Percentiles rank a stretch among this genome's conserved stretches.
These are phyloP conservation scores for Fusarium lateritium DNA, from an alignment of 2,329 filamentous ascomycete genomes.

Conservation along the genomic window DNA sequence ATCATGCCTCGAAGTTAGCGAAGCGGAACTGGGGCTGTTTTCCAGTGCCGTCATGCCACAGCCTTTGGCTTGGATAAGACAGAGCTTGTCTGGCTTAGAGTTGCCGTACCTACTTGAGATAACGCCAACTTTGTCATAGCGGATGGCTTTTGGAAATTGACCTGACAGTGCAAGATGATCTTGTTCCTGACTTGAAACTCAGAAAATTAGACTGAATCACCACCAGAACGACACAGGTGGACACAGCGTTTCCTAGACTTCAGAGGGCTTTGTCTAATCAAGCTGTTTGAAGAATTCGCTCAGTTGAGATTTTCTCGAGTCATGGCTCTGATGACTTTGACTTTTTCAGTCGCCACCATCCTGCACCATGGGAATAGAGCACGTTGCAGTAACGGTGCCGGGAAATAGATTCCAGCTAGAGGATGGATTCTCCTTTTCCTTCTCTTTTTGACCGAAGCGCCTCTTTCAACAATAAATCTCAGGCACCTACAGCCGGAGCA, in stretches of 20 bases:
- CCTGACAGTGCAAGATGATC: background rate
- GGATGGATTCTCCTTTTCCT: constrained; percentile 17
- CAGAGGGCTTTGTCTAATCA: background rate
- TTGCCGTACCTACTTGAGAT: background rate
- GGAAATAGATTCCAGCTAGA: constrained; percentile 7
- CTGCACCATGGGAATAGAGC: constrained; percentile 8
- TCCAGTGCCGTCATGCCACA: constrained; percentile 5
- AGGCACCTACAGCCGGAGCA: constrained; percentile 17
- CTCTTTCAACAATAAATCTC: constrained; percentile 9
- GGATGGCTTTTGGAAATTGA: background rate
- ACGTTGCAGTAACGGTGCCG: constrained; percentile 7
- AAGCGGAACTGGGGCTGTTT: constrained; percentile 5
- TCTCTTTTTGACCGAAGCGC: constrained; percentile 18
- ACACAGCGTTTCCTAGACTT: background rate
- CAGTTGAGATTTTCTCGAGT: constrained; percentile 25
- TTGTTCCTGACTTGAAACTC: background rate
- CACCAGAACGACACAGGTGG: background rate
- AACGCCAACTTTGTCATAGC: background rate
- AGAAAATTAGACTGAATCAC: constrained; percentile 2
- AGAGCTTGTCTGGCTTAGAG: background rate
- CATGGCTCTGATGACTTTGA: constrained; percentile 25
- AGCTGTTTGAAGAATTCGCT: constrained; percentile 9
- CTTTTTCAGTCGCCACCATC: constrained; percentile 5
- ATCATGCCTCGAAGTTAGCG: constrained; percentile 31
- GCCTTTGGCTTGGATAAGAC: constrained; percentile 1